Evolutionary conservation across 2,329 filamentous ascomycete genomes (phyloP).

Genomic region (Colletotrichum melonis): DNA sequence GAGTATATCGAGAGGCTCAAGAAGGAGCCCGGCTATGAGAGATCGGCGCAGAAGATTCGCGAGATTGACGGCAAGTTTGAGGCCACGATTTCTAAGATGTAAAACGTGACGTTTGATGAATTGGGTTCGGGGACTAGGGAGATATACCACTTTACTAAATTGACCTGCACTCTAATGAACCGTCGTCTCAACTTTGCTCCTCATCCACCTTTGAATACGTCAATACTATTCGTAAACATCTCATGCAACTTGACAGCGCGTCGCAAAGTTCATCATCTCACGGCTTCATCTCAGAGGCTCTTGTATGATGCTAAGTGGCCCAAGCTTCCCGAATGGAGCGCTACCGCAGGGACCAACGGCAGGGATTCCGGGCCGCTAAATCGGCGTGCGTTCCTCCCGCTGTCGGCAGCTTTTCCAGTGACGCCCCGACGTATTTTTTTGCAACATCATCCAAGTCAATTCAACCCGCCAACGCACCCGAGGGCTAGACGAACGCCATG

Average conservation of each 20-base stretch:
- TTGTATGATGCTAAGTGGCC: neutral
- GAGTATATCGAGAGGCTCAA: conserved; percentile 60
- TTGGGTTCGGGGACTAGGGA: neutral
- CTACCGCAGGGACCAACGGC: neutral
- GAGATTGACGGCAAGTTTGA: conserved; percentile 57
- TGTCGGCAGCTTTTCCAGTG: conserved; percentile 2
- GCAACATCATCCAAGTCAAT: neutral
- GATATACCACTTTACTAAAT: conserved; percentile 14
- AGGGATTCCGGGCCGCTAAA: conserved; percentile 12
- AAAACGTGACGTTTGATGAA: neutral
- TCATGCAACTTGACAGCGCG: neutral
- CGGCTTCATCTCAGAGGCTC: neutral
- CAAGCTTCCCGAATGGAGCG: conserved; percentile 14
- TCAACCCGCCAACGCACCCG: neutral
- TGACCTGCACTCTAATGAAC: neutral
- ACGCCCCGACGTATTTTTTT: conserved; percentile 4
- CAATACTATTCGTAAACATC: neutral
- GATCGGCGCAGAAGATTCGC: conserved; percentile 60
- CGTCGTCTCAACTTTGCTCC: neutral
- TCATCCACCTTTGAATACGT: neutral
- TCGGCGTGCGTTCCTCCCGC: conserved; percentile 16
- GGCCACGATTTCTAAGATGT: conserved; percentile 26
- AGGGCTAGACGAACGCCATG: conserved; percentile 41
- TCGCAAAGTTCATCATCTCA: neutral
- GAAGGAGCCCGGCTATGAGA: conserved; percentile 59